A percentile compares a stretch with the other conserved stretches of the same genome.
phyloP scores from a whole-genome alignment of 192 early-diverging fungal genomes.

The Globomyces pollinis-pini region DNA sequence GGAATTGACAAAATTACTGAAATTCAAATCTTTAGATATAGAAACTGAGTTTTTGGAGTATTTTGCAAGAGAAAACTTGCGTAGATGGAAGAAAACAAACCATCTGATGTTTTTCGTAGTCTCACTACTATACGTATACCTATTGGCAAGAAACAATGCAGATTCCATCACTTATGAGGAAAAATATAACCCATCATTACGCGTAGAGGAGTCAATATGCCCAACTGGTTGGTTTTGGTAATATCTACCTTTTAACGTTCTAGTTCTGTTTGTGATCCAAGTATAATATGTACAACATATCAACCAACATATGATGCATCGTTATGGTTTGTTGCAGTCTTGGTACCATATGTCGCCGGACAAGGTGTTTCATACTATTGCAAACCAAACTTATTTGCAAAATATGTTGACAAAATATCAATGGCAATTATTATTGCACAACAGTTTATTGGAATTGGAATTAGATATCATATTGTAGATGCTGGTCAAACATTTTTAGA shows the following conservation, averaged over 20 bases:
- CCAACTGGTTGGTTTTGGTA: background rate
- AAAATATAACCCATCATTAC: conserved; percentile 5
- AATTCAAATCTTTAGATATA: conserved; percentile 17
- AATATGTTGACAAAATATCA: conserved; percentile 19
- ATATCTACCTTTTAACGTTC: background rate
- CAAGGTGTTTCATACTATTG: conserved; percentile 13
- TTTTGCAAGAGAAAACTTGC: conserved; percentile 20
- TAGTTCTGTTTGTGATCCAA: conserved; percentile 26
- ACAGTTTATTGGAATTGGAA: conserved; percentile 13
- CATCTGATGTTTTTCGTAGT: conserved; percentile 15
- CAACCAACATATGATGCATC: conserved; percentile 17
- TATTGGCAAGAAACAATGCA: conserved; percentile 18
- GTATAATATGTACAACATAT: conserved; percentile 28
- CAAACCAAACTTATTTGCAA: background rate
- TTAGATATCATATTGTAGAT: conserved; percentile 27
- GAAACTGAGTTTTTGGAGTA: conserved; percentile 26
- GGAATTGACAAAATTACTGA: conserved; percentile 32
- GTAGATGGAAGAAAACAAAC: conserved; percentile 19
- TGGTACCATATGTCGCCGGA: conserved; percentile 20
- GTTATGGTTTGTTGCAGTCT: conserved; percentile 23
- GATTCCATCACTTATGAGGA: conserved; percentile 12
- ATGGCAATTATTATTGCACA: conserved; percentile 12
- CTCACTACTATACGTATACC: conserved; percentile 20
- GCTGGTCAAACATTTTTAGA: conserved; percentile 18
- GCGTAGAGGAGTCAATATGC: conserved; percentile 9